Evolutionary conservation across 305 asterid genomes (phyloP).

Genomic region (Lippia alba): DNA sequence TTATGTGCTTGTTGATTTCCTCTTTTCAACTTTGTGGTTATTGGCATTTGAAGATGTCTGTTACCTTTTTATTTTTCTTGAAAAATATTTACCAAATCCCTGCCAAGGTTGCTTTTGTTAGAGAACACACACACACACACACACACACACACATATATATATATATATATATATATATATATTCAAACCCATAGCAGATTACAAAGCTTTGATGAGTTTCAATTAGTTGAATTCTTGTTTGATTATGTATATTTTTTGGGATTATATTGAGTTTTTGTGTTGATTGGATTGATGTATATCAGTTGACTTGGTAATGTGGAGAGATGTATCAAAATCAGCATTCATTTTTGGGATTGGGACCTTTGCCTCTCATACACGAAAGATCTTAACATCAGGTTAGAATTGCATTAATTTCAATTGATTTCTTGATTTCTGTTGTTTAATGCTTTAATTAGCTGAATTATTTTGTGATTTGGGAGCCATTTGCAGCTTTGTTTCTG

Average conservation of each 20-base stretch:
- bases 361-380: conserved; percentile 75
- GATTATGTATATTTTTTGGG: neutral
- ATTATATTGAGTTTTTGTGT: neutral
- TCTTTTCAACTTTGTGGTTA: neutral
- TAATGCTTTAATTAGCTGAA: conserved; percentile 6
- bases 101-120: neutral
- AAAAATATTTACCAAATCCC: neutral
- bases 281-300: conserved; percentile 24
- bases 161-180: no score
- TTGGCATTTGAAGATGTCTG: neutral
- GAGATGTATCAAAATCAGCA: conserved; percentile 80
- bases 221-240: neutral
- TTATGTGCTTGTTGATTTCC: conserved; percentile 11
- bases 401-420: neutral
- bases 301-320: conserved; percentile 93
- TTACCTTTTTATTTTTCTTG: no score
- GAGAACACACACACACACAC: no score
- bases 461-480: conserved; percentile 2
- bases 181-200: conserved; percentile 57
- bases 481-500: conserved; percentile 66
- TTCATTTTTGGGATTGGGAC: conserved; percentile 86
- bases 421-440: no score
- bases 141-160: no score
- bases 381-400: conserved; percentile 80
- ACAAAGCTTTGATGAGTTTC: conserved; percentile 68